Evolutionary conservation across 139 green algal genomes (phyloP), one percentile per base, ranked within the genome.

Genomic region (Astrephomene gubernaculifera): DNA sequence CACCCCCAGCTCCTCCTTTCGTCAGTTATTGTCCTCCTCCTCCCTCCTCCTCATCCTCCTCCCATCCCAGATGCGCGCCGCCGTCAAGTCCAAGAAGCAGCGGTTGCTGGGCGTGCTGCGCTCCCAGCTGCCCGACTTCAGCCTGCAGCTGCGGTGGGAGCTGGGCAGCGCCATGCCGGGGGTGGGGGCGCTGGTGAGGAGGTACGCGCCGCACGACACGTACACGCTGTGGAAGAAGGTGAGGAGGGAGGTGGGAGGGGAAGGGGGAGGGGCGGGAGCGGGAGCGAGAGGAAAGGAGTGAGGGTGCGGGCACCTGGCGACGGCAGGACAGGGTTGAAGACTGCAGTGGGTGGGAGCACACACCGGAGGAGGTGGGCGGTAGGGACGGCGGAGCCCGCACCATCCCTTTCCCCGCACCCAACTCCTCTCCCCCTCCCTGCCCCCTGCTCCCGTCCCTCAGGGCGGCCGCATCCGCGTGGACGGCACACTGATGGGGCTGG

Each of bases 131-230:
- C 92, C 92, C 6, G 92, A 97, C 88, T 95, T 92, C 80, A 89
- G 49, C 33, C 87, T 97, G 88, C 91, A 96, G 90, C 90, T 95
- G 27, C 57, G 65, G 53, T 98, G 95, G 95, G 86, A 96, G 84
- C 82, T 98, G 38, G 90, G 88, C 22, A 95, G 91, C 69, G 70
- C 68, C 24, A 74, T 94, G 73, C 90, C 94, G 2, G 87, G 96
- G 41, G 65, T 98, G 71, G 92, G 94, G 10, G 70, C 92, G 68
- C 85, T 98, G 74, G 87, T 98, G 60, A 81, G 93, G 12, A 87
- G 84, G 60, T 96, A 94, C 60, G 95, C 94, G 0, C 95, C 95
- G 0, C 86, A 95, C 61, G 95, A 98, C 86, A 97, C 94, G 9
- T 98, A 98, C 87, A 90, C 88, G 35, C 91, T 95, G 29, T 93